These are phyloP conservation scores for Cardamine resedifolia DNA, from an alignment of 345 rosid species.

Conservation along the genomic window DNA sequence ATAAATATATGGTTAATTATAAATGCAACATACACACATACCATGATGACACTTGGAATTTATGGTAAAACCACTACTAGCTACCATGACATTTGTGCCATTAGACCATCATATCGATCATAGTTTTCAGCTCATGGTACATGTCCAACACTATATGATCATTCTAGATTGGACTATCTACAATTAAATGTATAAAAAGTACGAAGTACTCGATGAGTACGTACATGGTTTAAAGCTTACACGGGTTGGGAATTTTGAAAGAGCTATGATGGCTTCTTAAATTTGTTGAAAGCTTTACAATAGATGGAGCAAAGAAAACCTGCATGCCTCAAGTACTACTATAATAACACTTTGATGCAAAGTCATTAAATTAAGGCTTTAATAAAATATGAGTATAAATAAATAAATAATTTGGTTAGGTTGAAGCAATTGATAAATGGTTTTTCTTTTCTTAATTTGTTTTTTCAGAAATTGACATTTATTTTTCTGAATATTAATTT, in stretches of 20 bases:
- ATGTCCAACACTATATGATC: slow-evolving; percentile 3
- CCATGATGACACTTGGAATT: neutral
- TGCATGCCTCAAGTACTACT: slow-evolving; percentile 26
- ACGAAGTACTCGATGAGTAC: slow-evolving; percentile 28
- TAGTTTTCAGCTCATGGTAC: neutral
- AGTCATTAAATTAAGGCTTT: neutral
- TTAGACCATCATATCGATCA: slow-evolving; percentile 4
- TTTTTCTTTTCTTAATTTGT: neutral
- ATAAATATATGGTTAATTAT: neutral
- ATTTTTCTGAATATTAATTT: neutral
- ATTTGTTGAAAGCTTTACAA: slow-evolving; percentile 20
- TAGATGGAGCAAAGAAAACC: neutral
- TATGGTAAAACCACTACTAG: neutral
- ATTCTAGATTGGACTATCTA: slow-evolving; percentile 15
- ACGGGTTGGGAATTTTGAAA: slow-evolving; percentile 16
- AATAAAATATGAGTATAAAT: no score
- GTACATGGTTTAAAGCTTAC: slow-evolving; percentile 20
- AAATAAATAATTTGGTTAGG: neutral
- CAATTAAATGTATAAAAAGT: slow-evolving; percentile 12
- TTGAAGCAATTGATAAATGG: neutral
- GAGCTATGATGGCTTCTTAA: slow-evolving; percentile 19
- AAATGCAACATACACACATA: neutral
- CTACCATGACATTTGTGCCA: slow-evolving; percentile 18
- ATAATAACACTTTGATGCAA: neutral
- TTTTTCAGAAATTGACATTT: neutral